phyloP scores from a whole-genome alignment of 352 stramenopile genomes.

The Phytophthora crassamura region DNA sequence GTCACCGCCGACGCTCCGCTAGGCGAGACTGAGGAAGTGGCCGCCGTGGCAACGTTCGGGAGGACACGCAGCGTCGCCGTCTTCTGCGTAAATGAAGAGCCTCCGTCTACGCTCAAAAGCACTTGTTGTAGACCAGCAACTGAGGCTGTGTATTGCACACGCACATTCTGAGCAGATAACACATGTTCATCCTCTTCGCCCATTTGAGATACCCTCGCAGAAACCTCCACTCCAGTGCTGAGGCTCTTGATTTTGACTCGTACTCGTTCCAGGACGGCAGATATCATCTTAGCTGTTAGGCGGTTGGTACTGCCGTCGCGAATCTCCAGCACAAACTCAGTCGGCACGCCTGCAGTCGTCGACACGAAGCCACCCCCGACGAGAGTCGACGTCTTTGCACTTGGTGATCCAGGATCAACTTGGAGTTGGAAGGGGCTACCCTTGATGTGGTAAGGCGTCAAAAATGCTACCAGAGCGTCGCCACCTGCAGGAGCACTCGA shows the following conservation, averaged over 20 bases:
- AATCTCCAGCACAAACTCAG: constrained; percentile 45
- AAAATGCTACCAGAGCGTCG: constrained; percentile 37
- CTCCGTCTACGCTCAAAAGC: constrained; percentile 42
- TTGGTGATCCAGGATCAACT: constrained; percentile 45
- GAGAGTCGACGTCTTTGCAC: constrained; percentile 38
- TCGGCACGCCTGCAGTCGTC: constrained; percentile 42
- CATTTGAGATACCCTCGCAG: constrained; percentile 9
- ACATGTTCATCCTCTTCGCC: constrained; percentile 8
- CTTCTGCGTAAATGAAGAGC: constrained; percentile 36
- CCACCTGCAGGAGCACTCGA: constrained; percentile 19
- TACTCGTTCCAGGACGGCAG: neutral
- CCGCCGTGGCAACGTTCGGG: constrained; percentile 39
- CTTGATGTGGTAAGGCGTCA: constrained; percentile 47
- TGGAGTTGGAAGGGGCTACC: constrained; percentile 53
- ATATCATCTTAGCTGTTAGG: constrained; percentile 21
- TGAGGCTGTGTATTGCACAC: constrained; percentile 41
- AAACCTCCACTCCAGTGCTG: constrained; percentile 10
- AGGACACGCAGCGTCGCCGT: constrained; percentile 32
- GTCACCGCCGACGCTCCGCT: constrained; percentile 9
- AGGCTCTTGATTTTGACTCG: constrained; percentile 22
- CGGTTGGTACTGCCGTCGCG: constrained; percentile 46
- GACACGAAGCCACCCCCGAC: constrained; percentile 39
- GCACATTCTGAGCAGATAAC: constrained; percentile 17
- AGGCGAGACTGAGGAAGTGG: constrained; percentile 42
- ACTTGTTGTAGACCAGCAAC: constrained; percentile 43